phyloP scores from a whole-genome alignment of 106 monocot species.

The Dendrobium huoshanense region DNA sequence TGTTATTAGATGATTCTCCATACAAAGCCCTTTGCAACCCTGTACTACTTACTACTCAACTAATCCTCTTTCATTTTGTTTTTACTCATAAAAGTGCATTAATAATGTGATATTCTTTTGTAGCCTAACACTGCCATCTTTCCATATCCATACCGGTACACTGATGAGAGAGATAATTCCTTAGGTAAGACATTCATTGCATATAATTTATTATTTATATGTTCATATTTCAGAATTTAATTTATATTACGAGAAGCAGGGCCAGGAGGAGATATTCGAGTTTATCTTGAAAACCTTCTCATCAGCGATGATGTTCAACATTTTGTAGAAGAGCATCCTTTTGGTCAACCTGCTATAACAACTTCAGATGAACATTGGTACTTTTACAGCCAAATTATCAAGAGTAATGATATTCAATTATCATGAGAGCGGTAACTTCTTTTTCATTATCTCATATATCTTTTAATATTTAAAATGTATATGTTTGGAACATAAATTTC shows the following conservation, averaged over 20 bases:
- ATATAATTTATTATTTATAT: neutral
- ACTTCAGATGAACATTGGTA: conserved; percentile 42
- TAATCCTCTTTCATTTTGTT: neutral
- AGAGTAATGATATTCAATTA: conserved; percentile 9
- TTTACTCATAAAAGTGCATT: neutral
- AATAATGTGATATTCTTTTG: conserved; percentile 5
- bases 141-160: conserved; percentile 49
- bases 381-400: conserved; percentile 51
- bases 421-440: neutral
- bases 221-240: neutral
- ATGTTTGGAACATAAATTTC: neutral
- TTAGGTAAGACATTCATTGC: conserved; percentile 52
- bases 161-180: conserved; percentile 41
- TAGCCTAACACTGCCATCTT: conserved; percentile 84
- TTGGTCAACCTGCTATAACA: conserved; percentile 67
- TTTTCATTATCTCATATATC: neutral
- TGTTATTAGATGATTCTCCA: conserved; percentile 95
- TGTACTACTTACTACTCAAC: conserved; percentile 43
- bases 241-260: conserved; percentile 27
- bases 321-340: conserved; percentile 58
- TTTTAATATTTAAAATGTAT: neutral
- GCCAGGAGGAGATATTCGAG: conserved; percentile 61
- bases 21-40: conserved; percentile 96
- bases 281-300: conserved; percentile 64
- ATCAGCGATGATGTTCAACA: conserved; percentile 50